These are phyloP conservation scores for Lactuca saligna DNA, from an alignment of 129 eudicot species.

Conservation along the genomic window DNA sequence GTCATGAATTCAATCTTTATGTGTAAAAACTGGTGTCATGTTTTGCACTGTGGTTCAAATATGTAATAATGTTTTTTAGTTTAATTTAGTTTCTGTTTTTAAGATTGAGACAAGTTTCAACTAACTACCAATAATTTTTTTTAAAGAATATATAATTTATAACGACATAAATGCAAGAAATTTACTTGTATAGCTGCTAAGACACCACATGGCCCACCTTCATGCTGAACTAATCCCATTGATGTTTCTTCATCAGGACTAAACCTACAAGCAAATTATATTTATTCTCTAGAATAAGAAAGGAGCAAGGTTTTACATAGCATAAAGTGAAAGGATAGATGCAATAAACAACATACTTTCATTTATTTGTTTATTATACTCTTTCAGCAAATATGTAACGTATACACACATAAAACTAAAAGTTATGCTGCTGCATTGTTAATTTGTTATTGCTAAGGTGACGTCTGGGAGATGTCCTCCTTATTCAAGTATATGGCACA, in stretches of 20 bases:
- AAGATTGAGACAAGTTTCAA: neutral
- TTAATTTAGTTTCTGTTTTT: neutral
- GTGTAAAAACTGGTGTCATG: neutral
- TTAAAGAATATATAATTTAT: no score
- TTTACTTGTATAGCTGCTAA: constrained; percentile 96
- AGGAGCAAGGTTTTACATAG: constrained; percentile 1
- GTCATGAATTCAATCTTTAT: constrained; percentile 1
- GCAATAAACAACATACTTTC: neutral
- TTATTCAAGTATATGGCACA: neutral
- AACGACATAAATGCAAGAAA: neutral
- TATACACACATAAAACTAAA: neutral
- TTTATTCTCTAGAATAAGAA: constrained; percentile 16
- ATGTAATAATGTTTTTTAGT: neutral
- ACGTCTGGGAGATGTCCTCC: neutral
- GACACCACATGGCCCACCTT: constrained; percentile 99
- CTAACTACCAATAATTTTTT: no score
- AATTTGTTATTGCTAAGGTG: constrained; percentile 10
- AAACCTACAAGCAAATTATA: constrained; percentile 56
- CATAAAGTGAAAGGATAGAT: neutral
- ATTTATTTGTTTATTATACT: neutral
- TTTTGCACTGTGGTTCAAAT: neutral
- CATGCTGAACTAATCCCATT: constrained; percentile 99
- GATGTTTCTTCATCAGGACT: constrained; percentile 96
- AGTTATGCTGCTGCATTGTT: constrained; percentile 1
- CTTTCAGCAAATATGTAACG: neutral